Evolutionary conservation across 2,329 filamentous ascomycete genomes (phyloP), one percentile per base, ranked within the genome.

Genomic region (Lachnellula hyalina): DNA sequence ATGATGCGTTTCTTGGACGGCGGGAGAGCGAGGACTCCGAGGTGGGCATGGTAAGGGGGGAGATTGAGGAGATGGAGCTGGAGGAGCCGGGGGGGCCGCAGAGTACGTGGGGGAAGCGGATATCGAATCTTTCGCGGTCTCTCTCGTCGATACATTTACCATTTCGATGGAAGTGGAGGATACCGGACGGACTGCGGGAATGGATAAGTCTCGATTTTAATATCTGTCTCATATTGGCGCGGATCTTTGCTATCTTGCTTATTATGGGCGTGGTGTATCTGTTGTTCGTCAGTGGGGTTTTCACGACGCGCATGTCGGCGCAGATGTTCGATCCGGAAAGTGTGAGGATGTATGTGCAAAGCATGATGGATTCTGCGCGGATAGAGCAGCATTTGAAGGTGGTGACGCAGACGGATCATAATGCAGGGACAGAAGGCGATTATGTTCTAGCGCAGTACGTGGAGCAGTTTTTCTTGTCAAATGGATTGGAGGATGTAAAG

Each of bases 391-490:
- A 89, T 55, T 74, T 96, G 56, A 76, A 82, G 65, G 87, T 92
- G 67, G 84, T 93, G 59, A 93, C 90, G 4, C 82, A 81, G 53
- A 96, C 89, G 68, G 89, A 94, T 58, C 94, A 97, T 71, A 79
- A 97, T 59, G 94, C 90, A 2, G 94, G 94, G n/a, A 96, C 91
- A 3, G 87, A 96, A 73, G 94, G 94, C 47, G 93, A 95, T 73
- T 91, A 87, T 65, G 89, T 87, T 46, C 78, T 96, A 52, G 93
- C 90, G 7, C 82, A 90, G 74, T 95, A 92, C 76, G 83, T 96
- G 52, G 81, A 92, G 71, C 84, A 84, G 65, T 81, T 87, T 70
- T 96, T 96, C 71, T 74, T 75, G 61, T 79, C 79, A 49, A 85
- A 86, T 46, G 81, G 83, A 4, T 78, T 99, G 67, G 91, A 96